These are phyloP conservation scores for Macrolepiota albuminosa DNA, from an alignment of 768 basidiomycete genomes.

Conservation along the genomic window DNA sequence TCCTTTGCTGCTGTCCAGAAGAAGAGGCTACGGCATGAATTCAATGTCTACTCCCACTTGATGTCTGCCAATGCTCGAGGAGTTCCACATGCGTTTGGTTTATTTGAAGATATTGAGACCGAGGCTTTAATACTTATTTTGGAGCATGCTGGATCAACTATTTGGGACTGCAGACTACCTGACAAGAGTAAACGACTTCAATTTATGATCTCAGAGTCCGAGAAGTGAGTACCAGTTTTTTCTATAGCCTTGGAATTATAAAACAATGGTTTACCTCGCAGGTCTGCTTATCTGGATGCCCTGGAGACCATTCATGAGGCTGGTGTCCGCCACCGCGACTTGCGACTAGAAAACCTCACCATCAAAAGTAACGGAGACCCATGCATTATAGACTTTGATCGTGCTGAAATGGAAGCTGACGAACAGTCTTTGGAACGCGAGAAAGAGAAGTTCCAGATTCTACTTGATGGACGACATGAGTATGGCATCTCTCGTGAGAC, in stretches of 20 bases:
- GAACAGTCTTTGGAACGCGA: neutral
- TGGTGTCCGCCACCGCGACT: neutral
- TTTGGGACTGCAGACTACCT: neutral
- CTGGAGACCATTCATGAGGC: neutral
- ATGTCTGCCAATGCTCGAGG: too few relatives aligned
- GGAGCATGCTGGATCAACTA: neutral
- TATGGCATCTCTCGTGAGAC: neutral
- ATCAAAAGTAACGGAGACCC: neutral
- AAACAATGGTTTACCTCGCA: neutral
- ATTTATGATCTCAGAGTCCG: neutral
- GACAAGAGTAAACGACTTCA: neutral
- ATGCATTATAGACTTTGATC: neutral
- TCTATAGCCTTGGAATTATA: neutral
- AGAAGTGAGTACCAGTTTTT: neutral
- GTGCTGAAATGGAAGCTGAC: neutral
- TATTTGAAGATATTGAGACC: constrained; percentile 12
- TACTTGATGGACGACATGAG: neutral
- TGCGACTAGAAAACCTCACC: neutral
- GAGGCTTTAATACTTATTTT: constrained; percentile 5
- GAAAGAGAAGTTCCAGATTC: neutral
- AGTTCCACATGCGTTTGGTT: constrained; percentile 2
- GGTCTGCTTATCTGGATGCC: neutral
- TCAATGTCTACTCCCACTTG: too few relatives aligned
- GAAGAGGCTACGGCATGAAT: neutral
- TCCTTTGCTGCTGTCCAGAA: constrained; percentile 5